A percentile compares a stretch with the other conserved stretches of the same genome.
Conservation (phyloP, 306 rosid genomes). For the Cicer cuneatum region DNA sequence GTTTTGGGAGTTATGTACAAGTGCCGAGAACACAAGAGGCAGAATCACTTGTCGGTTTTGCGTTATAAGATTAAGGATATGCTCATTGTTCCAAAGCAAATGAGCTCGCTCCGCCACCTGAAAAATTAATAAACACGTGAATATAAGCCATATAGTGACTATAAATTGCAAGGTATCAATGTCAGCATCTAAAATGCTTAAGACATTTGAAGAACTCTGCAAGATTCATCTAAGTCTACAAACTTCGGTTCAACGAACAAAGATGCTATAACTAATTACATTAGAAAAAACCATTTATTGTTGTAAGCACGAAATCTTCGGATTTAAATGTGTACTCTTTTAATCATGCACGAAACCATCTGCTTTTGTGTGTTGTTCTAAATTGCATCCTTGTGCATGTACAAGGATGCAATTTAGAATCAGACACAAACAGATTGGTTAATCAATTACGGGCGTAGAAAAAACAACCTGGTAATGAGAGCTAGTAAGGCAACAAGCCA, state of each 20-base stretch:
- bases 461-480: slow-evolving; percentile 86
- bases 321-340: no score
- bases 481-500: slow-evolving; percentile 80
- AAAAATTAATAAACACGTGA: background rate
- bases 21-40: slow-evolving; percentile 88
- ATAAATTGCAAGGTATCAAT: slow-evolving; percentile 5
- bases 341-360: no score
- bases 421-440: slow-evolving; percentile 6
- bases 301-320: background rate
- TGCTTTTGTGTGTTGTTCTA: no score
- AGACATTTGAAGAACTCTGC: background rate
- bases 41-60: slow-evolving; percentile 85
- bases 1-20: slow-evolving; percentile 72
- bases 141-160: slow-evolving; percentile 5
- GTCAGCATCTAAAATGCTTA: slow-evolving; percentile 8
- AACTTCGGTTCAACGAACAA: slow-evolving; percentile 28
- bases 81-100: slow-evolving; percentile 95
- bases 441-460: background rate
- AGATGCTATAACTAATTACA: slow-evolving; percentile 17
- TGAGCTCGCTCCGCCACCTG: slow-evolving; percentile 98
- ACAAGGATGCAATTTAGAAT: slow-evolving; percentile 14
- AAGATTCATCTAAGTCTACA: slow-evolving; percentile 20
- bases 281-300: background rate
- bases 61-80: slow-evolving; percentile 71
- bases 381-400: background rate